Percentiles rank a stretch among this genome's conserved stretches.
phyloP scores from a whole-genome alignment of 345 rosid genomes.

The Euphorbia lathyris region DNA sequence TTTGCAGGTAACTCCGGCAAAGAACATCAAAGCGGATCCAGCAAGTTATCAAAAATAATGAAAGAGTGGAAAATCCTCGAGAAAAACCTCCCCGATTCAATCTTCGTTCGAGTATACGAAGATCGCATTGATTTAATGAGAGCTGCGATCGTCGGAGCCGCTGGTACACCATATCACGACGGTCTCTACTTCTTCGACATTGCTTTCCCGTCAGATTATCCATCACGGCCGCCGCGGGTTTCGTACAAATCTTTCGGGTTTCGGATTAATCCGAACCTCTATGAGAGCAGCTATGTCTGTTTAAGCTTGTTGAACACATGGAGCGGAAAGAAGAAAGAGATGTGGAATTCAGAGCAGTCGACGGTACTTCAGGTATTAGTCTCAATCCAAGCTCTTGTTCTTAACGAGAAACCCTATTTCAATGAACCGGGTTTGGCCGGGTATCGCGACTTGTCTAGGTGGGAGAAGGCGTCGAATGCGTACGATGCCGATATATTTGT shows the following conservation, averaged over 20 bases:
- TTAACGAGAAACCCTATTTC: slow-evolving; percentile 50
- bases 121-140: slow-evolving; percentile 43
- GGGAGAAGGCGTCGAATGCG: slow-evolving; percentile 32
- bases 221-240: slow-evolving; percentile 43
- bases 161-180: slow-evolving; percentile 63
- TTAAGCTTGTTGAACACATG: slow-evolving; percentile 57
- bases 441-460: slow-evolving; percentile 13
- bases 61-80: slow-evolving; percentile 53
- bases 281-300: slow-evolving; percentile 44
- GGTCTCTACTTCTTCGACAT: slow-evolving; percentile 68
- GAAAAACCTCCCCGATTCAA: slow-evolving; percentile 45
- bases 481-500: slow-evolving; percentile 41
- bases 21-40: no score
- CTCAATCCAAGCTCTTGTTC: slow-evolving; percentile 56
- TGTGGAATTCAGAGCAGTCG: slow-evolving; percentile 46
- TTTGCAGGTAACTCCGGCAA: no score
- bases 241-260: slow-evolving; percentile 45
- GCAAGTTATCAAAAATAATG: no score
- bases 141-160: slow-evolving; percentile 48
- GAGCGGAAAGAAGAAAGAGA: slow-evolving; percentile 40
- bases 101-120: slow-evolving; percentile 56
- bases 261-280: slow-evolving; percentile 59
- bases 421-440: slow-evolving; percentile 43
- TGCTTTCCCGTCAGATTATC: slow-evolving; percentile 50
- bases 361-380: slow-evolving; percentile 53